Percentiles rank a stretch among this genome's conserved stretches.
Evolutionary conservation across 768 basidiomycete species (phyloP).

Genomic region (Boletus fagicola): DNA sequence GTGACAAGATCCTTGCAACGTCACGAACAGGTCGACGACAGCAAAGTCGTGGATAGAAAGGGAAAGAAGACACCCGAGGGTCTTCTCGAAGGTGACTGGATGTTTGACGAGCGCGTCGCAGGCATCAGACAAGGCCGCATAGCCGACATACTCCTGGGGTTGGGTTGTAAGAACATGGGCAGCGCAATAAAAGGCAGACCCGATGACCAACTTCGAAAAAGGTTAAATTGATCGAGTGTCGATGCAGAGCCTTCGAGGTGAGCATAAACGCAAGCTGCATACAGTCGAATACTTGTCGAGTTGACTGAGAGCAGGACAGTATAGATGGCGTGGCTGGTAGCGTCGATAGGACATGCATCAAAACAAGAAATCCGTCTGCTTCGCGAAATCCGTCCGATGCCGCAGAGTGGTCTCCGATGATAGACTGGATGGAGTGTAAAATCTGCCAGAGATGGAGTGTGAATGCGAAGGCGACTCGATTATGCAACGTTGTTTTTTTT

Average conservation of each 20-base stretch:
- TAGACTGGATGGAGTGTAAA: conserved; percentile 62
- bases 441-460: conserved; percentile 40
- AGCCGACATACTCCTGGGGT: conserved; percentile 51
- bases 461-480: neutral
- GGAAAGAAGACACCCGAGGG: conserved; percentile 65
- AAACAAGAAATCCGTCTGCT: conserved; percentile 74
- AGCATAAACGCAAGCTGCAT: conserved; percentile 63
- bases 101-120: conserved; percentile 51
- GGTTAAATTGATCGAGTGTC: conserved; percentile 51
- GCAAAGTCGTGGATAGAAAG: conserved; percentile 67
- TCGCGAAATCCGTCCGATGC: conserved; percentile 80
- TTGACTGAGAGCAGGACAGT: conserved; percentile 32
- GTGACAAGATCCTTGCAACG: conserved; percentile 36
- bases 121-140: conserved; percentile 59
- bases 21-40: conserved; percentile 52
- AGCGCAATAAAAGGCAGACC: conserved; percentile 28
- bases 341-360: conserved; percentile 71
- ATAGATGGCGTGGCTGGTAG: conserved; percentile 36
- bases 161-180: neutral
- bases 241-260: conserved; percentile 60
- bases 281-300: conserved; percentile 48
- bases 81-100: conserved; percentile 47
- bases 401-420: conserved; percentile 60
- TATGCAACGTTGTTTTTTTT: conserved; percentile 19
- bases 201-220: conserved; percentile 62